Percentiles rank a stretch among this genome's conserved stretches.
Conservation (phyloP, 257 asterid genomes). For the Marsdenia floribunda region DNA sequence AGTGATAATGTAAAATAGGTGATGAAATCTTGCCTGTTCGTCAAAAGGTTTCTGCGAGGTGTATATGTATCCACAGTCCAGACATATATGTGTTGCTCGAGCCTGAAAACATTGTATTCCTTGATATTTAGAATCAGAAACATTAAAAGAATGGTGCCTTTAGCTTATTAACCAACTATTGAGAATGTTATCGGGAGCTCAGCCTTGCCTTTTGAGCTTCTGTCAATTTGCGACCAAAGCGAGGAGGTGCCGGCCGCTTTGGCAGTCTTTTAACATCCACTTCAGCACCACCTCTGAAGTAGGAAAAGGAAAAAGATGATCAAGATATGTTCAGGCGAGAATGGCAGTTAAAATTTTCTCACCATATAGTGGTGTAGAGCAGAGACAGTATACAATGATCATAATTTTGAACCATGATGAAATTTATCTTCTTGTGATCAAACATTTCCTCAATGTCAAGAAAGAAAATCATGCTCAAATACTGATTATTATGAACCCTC, state of each 20-base stretch:
- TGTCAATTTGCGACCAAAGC: slow-evolving; percentile 77
- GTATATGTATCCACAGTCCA: slow-evolving; percentile 94
- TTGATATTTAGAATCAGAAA: not conserved
- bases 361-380: not conserved
- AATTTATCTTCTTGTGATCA: not conserved
- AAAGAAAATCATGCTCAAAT: not conserved
- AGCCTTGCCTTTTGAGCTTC: slow-evolving; percentile 78
- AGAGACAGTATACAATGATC: not conserved
- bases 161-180: not conserved
- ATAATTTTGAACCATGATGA: not conserved
- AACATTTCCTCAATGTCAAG: not conserved
- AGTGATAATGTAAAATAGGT: no score
- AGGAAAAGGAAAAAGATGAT: slow-evolving; percentile 6
- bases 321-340: not conserved
- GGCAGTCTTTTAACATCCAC: slow-evolving; percentile 85
- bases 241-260: slow-evolving; percentile 95
- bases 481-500: not conserved
- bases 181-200: not conserved
- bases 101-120: slow-evolving; percentile 37
- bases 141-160: not conserved
- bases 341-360: not conserved
- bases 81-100: slow-evolving; percentile 95
- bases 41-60: slow-evolving; percentile 72
- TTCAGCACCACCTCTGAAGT: slow-evolving; percentile 72
- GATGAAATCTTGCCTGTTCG: slow-evolving; percentile 60